Conservation (phyloP, 805 yeast species). For the Hanseniaspora clermontiae region DNA sequence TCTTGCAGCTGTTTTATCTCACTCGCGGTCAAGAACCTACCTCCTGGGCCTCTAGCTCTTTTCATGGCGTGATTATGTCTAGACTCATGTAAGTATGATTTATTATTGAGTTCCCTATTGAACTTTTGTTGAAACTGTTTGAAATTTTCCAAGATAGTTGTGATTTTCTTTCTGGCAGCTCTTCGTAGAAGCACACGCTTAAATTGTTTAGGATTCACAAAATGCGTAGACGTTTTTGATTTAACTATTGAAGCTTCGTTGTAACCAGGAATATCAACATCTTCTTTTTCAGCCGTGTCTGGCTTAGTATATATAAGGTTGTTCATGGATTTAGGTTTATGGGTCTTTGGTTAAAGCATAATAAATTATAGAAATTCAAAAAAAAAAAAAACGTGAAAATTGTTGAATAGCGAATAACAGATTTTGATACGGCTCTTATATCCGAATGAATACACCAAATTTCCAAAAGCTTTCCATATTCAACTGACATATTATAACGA, state of each 20-base stretch:
- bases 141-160: conserved; percentile 55
- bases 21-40: conserved; percentile 90
- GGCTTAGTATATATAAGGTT: neutral
- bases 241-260: neutral
- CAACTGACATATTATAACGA: too few relatives aligned
- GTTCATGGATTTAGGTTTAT: neutral
- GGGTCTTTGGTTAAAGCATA: too few relatives aligned
- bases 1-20: conserved; percentile 40
- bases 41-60: conserved; percentile 98
- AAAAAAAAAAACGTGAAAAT: too few relatives aligned
- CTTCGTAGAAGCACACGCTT: conserved; percentile 88
- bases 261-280: neutral
- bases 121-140: conserved; percentile 1
- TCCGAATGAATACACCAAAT: too few relatives aligned
- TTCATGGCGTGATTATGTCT: conserved; percentile 99
- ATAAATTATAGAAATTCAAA: too few relatives aligned
- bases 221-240: conserved; percentile 21
- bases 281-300: neutral
- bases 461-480: too few relatives aligned
- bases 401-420: too few relatives aligned
- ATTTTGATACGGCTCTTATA: too few relatives aligned
- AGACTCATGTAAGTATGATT: conserved; percentile 90
- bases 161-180: conserved; percentile 83
- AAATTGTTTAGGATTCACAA: conserved; percentile 95
- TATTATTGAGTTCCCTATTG: conserved; percentile 45